Evolutionary conservation across 192 early-diverging fungal species (phyloP).

Genomic region (Coemansia guatemalensis): DNA sequence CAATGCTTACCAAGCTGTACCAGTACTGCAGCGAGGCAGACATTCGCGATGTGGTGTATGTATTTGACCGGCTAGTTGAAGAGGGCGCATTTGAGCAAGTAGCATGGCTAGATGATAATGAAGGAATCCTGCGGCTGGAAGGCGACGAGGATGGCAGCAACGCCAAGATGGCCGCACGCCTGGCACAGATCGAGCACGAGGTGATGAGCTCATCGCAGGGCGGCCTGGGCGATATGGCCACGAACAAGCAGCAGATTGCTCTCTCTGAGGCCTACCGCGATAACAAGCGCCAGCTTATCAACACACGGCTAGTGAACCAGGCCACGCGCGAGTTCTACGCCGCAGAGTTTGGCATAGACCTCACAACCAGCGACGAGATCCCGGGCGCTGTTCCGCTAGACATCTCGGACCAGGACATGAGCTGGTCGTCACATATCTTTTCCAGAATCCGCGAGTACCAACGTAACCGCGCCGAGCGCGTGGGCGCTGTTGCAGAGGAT

Average conservation of each 20-base stretch:
- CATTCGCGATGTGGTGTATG: conserved; percentile 47
- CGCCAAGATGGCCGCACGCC: conserved; percentile 23
- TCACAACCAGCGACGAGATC: conserved; percentile 18
- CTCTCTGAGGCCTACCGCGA: conserved; percentile 38
- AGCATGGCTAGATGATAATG: conserved; percentile 52
- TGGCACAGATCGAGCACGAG: conserved; percentile 49
- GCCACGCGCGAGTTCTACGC: conserved; percentile 47
- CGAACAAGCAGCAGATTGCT: conserved; percentile 41
- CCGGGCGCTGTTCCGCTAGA: conserved; percentile 49
- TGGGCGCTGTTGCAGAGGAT: conserved; percentile 42
- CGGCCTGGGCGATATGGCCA: conserved; percentile 35
- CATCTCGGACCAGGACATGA: conserved; percentile 47
- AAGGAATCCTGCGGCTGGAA: conserved; percentile 45
- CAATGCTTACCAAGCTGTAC: conserved; percentile 40
- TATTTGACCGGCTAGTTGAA: conserved; percentile 46
- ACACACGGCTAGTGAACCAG: conserved; percentile 33
- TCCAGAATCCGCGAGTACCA: conserved; percentile 47
- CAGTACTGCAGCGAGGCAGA: conserved; percentile 49
- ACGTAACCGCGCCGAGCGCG: conserved; percentile 38
- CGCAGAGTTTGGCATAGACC: conserved; percentile 32
- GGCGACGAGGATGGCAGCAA: conserved; percentile 40
- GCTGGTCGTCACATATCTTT: conserved; percentile 36
- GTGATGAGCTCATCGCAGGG: conserved; percentile 53
- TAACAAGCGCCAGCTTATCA: conserved; percentile 43
- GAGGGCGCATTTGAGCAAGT: conserved; percentile 55